phyloP scores from a whole-genome alignment of 2,329 filamentous ascomycete genomes.

The Neonectria hederae region DNA sequence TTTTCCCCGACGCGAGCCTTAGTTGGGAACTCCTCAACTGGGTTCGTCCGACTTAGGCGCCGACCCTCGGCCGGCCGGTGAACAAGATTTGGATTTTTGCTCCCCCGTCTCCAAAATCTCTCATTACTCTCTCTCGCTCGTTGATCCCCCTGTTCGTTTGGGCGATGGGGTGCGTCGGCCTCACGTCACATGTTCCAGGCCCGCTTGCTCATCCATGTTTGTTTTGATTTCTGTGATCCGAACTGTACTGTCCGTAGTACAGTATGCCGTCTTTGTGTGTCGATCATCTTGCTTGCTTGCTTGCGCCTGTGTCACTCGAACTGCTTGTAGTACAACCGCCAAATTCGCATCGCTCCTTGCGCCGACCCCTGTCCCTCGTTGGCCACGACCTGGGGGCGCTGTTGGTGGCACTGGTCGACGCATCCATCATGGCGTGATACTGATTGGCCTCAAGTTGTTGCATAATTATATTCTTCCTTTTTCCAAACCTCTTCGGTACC shows the following conservation, averaged over 20 bases:
- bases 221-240: not conserved
- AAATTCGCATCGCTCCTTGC: not conserved
- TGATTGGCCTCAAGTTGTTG: conserved; percentile 1
- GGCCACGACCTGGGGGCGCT: not conserved
- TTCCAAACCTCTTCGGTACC: not conserved
- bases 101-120: not conserved
- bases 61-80: conserved; percentile 3
- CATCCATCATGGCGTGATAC: conserved; percentile 19
- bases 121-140: not conserved
- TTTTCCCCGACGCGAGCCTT: not conserved
- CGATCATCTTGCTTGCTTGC: not conserved
- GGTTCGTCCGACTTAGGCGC: not conserved
- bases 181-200: conserved; percentile 33
- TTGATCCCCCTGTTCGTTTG: not conserved
- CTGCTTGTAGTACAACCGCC: not conserved
- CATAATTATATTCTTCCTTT: not conserved
- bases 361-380: not conserved
- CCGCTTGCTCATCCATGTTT: conserved; percentile 1
- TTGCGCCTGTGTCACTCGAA: not conserved
- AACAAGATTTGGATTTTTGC: not conserved
- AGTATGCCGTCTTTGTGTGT: not conserved
- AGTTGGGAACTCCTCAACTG: not conserved
- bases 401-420: conserved; percentile 9
- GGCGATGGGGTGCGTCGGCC: conserved; percentile 29
- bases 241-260: not conserved